Conservation (phyloP, 306 rosid species). For the Alnus rubra region DNA sequence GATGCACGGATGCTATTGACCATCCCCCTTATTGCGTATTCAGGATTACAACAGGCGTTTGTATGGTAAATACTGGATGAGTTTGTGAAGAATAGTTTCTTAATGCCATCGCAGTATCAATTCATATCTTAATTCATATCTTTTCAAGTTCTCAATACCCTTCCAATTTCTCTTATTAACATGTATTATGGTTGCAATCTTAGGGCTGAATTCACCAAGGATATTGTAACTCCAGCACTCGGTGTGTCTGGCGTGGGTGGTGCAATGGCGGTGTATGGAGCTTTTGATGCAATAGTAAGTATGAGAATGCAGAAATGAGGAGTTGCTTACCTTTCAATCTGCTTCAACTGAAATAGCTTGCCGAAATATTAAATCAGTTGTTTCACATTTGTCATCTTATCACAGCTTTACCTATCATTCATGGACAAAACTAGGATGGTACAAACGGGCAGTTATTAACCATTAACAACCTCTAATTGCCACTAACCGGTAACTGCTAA, state of each 20-base stretch:
- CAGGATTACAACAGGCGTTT: constrained; percentile 96
- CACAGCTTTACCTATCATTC: not conserved
- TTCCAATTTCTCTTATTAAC: constrained; percentile 18
- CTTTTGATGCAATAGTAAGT: constrained; percentile 92
- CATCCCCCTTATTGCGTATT: constrained; percentile 90
- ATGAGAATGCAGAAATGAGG: constrained; percentile 21
- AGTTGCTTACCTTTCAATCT: constrained; percentile 17
- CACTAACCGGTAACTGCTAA: too few species aligned
- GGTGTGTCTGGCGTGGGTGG: constrained; percentile 96
- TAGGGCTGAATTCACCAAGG: constrained; percentile 89
- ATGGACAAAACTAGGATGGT: too few species aligned
- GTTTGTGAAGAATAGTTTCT: constrained; percentile 30
- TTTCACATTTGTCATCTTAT: not conserved
- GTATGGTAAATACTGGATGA: constrained; percentile 69
- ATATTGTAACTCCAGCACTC: constrained; percentile 70
- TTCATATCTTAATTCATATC: constrained; percentile 21
- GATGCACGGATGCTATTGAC: constrained; percentile 70
- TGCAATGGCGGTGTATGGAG: constrained; percentile 95
- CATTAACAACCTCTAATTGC: too few species aligned
- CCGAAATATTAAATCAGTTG: not conserved
- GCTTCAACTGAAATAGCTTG: constrained; percentile 5
- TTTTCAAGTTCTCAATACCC: constrained; percentile 16
- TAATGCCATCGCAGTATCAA: constrained; percentile 10
- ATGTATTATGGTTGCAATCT: constrained; percentile 19
- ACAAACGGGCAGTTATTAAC: too few species aligned